These are phyloP conservation scores for Bertia moriformis DNA, from an alignment of 2,329 filamentous ascomycete genomes.

Conservation along the genomic window DNA sequence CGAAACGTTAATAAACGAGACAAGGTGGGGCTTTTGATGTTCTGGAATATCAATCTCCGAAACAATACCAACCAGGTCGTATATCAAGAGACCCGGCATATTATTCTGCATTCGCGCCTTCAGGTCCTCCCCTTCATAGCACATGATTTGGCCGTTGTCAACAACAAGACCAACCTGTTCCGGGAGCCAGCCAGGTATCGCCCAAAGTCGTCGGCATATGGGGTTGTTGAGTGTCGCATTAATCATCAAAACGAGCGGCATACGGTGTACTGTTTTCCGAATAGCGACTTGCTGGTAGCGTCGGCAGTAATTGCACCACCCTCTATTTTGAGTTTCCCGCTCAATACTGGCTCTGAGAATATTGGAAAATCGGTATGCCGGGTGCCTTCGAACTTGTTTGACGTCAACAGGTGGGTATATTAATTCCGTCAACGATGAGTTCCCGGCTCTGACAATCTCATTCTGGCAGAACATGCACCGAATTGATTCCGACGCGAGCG, in stretches of 20 bases:
- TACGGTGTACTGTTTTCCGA: slow-evolving; percentile 41
- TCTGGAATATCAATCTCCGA: slow-evolving; percentile 52
- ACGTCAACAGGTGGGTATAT: slow-evolving; percentile 49
- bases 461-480: slow-evolving; percentile 76
- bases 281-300: slow-evolving; percentile 52
- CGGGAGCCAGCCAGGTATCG: slow-evolving; percentile 51
- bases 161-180: slow-evolving; percentile 50
- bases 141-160: slow-evolving; percentile 46
- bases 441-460: slow-evolving; percentile 67
- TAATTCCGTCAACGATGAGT: slow-evolving; percentile 72
- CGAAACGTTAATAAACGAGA: slow-evolving; percentile 46
- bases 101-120: slow-evolving; percentile 36
- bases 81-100: slow-evolving; percentile 34
- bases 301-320: slow-evolving; percentile 56
- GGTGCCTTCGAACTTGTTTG: not conserved
- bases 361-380: slow-evolving; percentile 32
- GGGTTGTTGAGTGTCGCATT: slow-evolving; percentile 38
- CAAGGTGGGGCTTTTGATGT: slow-evolving; percentile 50
- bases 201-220: slow-evolving; percentile 44
- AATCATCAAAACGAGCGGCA: slow-evolving; percentile 47
- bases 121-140: slow-evolving; percentile 52
- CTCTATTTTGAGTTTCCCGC: slow-evolving; percentile 46
- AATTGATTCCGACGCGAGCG: slow-evolving; percentile 58
- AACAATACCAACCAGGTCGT: slow-evolving; percentile 52
- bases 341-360: slow-evolving; percentile 52